Evolutionary conservation across 2,329 filamentous ascomycete species (phyloP), one percentile per base, ranked within the genome.

Genomic region (Raffaelea arxii): DNA sequence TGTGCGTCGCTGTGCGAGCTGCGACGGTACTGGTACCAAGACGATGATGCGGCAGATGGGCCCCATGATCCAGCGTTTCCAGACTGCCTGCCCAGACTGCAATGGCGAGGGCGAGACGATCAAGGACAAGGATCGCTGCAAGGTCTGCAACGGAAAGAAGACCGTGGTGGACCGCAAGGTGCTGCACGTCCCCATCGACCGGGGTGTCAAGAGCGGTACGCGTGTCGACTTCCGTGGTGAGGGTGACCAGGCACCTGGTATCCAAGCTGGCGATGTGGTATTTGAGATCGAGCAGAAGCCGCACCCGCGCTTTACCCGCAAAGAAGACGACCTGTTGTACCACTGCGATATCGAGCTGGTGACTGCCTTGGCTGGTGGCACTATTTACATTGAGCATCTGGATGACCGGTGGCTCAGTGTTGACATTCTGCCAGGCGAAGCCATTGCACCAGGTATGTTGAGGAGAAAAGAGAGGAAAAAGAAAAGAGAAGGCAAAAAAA

Each of bases 1-100:
- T n/a, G 91, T 97, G 54, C 91, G 90, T 72, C 86, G 85, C 60
- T 98, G 92, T 69, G 63, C 79, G 36, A 86, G 88, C 61, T 98
- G 92, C 66, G 88, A 94, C 59, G 92, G 92, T 55, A 80, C 85
- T 54, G 92, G 92, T 68, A 95, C 96, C 86, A 97, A 97, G 84
- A 96, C 87, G 36, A 97, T 98, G 91, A 96, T 98, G 92, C 86
- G 94, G 64, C 92, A 98, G 71, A 97, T 98, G 90, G 92, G 92
- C 44, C 92, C 92, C 50, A 98, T 98, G 92, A 97, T 98, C 58
- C 94, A 98, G 72, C 87, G 92, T 49, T 98, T 98, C 81, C 92
- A 98, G 76, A 97, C 91, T 25, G 90, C 96, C 58, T 98, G 92
- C 78, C 86, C 90, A 24, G 94, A 98, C 70, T 98, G 92, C 66